A percentile compares a stretch with the other conserved stretches of the same genome.
Conservation (phyloP, 257 asterid species). For the Solanum dulcamara region DNA sequence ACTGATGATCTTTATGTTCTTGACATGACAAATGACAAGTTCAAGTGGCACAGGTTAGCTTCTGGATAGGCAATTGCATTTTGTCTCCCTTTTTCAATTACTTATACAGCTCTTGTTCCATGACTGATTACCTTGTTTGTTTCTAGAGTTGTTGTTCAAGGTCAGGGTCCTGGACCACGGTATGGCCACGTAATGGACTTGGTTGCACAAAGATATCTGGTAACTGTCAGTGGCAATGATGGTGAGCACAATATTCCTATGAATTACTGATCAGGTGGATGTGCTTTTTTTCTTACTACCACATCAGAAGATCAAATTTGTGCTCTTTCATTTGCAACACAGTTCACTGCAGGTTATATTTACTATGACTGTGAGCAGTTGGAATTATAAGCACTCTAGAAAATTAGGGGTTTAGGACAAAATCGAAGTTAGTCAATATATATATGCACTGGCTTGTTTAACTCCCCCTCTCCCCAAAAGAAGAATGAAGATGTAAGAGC, state of each 20-base stretch:
- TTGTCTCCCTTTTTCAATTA: not conserved
- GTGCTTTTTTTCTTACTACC: not conserved
- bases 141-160: constrained; percentile 93
- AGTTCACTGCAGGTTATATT: not conserved
- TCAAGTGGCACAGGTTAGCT: constrained; percentile 92
- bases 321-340: not conserved
- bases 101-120: not conserved
- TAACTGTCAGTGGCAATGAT: constrained; percentile 85
- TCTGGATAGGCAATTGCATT: constrained; percentile 5
- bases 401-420: not conserved
- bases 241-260: constrained; percentile 39
- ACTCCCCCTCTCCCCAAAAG: not conserved
- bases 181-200: constrained; percentile 99
- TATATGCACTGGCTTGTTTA: not conserved
- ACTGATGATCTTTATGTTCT: constrained; percentile 91
- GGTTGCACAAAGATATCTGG: constrained; percentile 95
- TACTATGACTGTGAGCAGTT: not conserved
- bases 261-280: not conserved
- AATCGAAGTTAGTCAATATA: not conserved
- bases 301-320: not conserved
- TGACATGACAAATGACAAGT: constrained; percentile 85
- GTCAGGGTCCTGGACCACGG: constrained; percentile 96
- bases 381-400: not conserved
- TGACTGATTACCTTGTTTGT: constrained; percentile 16
- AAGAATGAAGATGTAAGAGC: not conserved